A percentile compares a stretch with the other conserved stretches of the same genome.
phyloP scores from a whole-genome alignment of 176 grass and related monocot species.

The Avena eriantha region DNA sequence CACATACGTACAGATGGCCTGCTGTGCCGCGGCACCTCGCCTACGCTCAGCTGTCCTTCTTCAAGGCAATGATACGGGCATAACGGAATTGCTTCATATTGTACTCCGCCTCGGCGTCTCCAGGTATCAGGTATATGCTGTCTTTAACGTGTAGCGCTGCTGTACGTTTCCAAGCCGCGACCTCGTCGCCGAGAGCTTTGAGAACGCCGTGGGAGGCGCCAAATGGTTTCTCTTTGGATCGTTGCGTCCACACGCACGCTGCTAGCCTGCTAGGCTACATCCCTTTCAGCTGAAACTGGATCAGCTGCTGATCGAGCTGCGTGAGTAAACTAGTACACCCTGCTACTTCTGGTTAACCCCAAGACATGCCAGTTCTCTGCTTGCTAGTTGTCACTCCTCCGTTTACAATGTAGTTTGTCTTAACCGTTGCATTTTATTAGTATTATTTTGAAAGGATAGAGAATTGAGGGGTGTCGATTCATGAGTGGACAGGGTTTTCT shows the following conservation, averaged over 20 bases:
- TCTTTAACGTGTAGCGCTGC: conserved; percentile 3
- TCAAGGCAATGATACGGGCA: neutral
- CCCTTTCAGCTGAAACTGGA: conserved; percentile 10
- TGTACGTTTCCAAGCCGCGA: neutral
- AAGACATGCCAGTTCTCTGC: neutral
- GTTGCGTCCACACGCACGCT: neutral
- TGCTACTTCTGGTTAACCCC: neutral
- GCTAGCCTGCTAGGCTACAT: too few relatives aligned
- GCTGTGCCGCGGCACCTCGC: neutral
- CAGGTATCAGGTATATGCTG: neutral
- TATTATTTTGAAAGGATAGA: neutral
- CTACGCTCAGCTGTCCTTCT: neutral
- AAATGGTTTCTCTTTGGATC: neutral
- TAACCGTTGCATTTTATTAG: neutral
- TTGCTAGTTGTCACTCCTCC: neutral
- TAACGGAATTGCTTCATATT: neutral
- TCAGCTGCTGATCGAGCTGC: neutral
- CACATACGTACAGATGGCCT: neutral
- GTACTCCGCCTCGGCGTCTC: conserved; percentile 1
- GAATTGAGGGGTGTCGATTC: neutral
- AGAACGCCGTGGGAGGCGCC: neutral
- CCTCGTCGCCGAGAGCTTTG: conserved; percentile 7
- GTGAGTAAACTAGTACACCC: neutral
- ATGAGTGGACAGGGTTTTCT: neutral
- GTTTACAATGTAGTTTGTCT: neutral